Conservation (phyloP, 2,329 filamentous ascomycete species). For the Neonectria neomacrospora region DNA sequence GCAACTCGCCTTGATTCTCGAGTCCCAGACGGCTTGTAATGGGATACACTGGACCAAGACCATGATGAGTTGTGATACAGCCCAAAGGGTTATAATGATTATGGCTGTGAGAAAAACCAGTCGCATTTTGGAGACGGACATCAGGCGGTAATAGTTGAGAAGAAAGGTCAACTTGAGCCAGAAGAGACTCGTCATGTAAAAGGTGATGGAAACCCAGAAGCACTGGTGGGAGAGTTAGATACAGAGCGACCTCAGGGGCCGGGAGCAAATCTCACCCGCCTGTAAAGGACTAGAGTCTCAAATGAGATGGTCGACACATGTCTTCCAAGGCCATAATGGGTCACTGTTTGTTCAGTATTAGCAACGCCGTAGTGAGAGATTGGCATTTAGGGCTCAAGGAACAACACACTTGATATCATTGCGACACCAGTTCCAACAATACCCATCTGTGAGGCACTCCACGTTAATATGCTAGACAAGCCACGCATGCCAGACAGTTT, state of each 20-base stretch:
- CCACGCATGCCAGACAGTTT: accelerated
- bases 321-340: constrained; percentile 24
- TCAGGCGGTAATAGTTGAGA: constrained; percentile 32
- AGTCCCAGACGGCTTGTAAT: constrained; percentile 23
- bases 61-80: constrained; percentile 2
- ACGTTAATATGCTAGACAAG: not conserved
- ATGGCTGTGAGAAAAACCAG: constrained; percentile 11
- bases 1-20: constrained; percentile 8
- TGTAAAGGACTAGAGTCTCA: not conserved
- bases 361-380: accelerated
- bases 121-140: constrained; percentile 25
- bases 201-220: constrained; percentile 25
- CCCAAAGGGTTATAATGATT: constrained; percentile 20
- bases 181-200: constrained; percentile 22
- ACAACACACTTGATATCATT: constrained; percentile 26
- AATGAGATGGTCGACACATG: constrained; percentile 14
- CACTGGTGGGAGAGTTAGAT: constrained; percentile 10
- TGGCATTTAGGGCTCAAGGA: not conserved
- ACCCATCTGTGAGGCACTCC: constrained; percentile 7
- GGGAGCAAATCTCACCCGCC: constrained; percentile 13
- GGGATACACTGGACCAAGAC: constrained; percentile 28
- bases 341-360: constrained; percentile 33
- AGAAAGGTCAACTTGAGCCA: constrained; percentile 33
- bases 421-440: constrained; percentile 22
- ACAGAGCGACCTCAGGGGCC: accelerated